Percentiles rank a stretch among this genome's conserved stretches.
Evolutionary conservation across 2,329 filamentous ascomycete genomes (phyloP).

Genomic region (Drechslerella dactyloides): DNA sequence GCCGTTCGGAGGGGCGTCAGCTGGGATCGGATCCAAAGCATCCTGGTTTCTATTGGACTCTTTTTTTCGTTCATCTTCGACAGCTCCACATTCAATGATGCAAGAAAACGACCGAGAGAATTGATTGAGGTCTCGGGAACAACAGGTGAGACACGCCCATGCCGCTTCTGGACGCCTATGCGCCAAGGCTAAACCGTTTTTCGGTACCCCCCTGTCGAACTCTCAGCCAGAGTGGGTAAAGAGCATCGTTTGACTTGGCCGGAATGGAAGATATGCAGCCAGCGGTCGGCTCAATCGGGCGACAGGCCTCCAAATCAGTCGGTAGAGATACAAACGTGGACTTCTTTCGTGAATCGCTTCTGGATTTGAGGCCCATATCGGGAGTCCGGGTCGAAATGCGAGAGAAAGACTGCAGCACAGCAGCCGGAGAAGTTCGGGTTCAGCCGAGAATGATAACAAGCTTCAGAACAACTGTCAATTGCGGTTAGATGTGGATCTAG

Average conservation of each 20-base stretch:
- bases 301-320: constrained; percentile 39
- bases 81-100: constrained; percentile 14
- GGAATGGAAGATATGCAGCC: constrained; percentile 30
- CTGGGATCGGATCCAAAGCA: constrained; percentile 19
- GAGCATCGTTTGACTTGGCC: constrained; percentile 25
- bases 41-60: constrained; percentile 16
- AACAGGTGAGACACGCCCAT: constrained; percentile 38
- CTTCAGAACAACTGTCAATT: no score
- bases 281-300: constrained; percentile 25
- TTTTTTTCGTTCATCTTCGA: neutral
- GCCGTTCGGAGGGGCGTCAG: constrained; percentile 11
- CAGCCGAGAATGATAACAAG: neutral
- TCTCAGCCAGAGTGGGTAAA: constrained; percentile 15
- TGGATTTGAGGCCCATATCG: no score
- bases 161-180: constrained; percentile 21
- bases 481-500: no score
- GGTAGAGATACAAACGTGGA: constrained; percentile 10
- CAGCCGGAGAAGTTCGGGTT: neutral
- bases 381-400: no score
- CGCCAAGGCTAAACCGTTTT: constrained; percentile 32
- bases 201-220: constrained; percentile 17
- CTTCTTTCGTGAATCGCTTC: neutral
- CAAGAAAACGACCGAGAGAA: constrained; percentile 11
- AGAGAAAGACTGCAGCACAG: no score
- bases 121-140: constrained; percentile 23